These are phyloP conservation scores for Funneliformis geosporum DNA, from an alignment of 192 early-diverging fungal species.

Conservation along the genomic window DNA sequence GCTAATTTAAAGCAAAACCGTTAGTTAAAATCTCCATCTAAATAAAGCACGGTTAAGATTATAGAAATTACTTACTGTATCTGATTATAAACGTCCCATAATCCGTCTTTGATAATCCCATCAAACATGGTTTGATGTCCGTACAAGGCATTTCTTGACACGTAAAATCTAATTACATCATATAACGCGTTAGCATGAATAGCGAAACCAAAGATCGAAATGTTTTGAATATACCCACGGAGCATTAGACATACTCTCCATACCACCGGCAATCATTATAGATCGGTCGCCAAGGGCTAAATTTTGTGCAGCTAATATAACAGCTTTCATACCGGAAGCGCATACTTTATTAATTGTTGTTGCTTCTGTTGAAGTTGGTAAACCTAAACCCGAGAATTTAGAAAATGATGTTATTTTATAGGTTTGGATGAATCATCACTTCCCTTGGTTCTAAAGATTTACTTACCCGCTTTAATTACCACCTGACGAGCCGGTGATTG, in stretches of 20 bases:
- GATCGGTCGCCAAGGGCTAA: slow-evolving; percentile 76
- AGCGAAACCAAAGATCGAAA: background rate
- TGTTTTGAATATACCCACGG: slow-evolving; percentile 59
- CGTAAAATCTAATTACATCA: slow-evolving; percentile 50
- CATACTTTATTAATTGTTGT: slow-evolving; percentile 99
- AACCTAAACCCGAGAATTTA: slow-evolving; percentile 37
- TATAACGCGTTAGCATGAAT: background rate
- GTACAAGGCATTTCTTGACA: slow-evolving; percentile 65
- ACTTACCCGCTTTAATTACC: slow-evolving; percentile 69
- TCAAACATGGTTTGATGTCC: slow-evolving; percentile 82
- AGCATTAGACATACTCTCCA: slow-evolving; percentile 96
- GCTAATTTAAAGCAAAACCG: slow-evolving; percentile 7
- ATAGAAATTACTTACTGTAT: slow-evolving; percentile 59
- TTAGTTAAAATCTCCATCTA: background rate
- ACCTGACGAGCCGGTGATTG: slow-evolving; percentile 95
- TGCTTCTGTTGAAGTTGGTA: slow-evolving; percentile 80
- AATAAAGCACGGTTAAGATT: background rate
- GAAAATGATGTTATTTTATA: background rate
- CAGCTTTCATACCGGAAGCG: slow-evolving; percentile 96
- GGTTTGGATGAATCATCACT: background rate
- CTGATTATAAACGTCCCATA: slow-evolving; percentile 96
- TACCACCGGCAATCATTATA: slow-evolving; percentile 91
- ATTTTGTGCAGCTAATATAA: slow-evolving; percentile 87
- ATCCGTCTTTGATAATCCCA: slow-evolving; percentile 93
- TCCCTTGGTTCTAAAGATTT: background rate